Percentiles rank a stretch among this genome's conserved stretches.
phyloP scores from a whole-genome alignment of 495 filamentous ascomycete genomes.

The Aspergillus nidulans region DNA sequence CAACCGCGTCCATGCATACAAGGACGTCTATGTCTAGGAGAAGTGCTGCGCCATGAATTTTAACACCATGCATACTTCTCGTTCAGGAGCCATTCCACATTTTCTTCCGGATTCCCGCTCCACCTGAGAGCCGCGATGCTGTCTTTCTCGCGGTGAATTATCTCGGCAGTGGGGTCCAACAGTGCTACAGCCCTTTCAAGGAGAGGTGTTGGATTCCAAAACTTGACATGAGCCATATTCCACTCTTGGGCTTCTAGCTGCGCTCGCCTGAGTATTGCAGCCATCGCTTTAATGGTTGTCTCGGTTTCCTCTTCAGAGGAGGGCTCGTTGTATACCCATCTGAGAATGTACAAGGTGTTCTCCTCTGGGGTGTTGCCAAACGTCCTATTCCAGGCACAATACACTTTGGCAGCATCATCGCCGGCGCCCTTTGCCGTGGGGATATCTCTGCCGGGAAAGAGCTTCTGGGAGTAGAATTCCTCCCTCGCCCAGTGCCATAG shows the following conservation, averaged over 20 bases:
- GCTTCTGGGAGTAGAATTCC: slow-evolving; percentile 66
- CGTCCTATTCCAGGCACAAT: slow-evolving; percentile 77
- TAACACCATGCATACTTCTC: slow-evolving; percentile 96
- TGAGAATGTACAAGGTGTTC: slow-evolving; percentile 74
- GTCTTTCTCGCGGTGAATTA: slow-evolving; percentile 57
- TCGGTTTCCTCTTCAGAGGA: slow-evolving; percentile 35
- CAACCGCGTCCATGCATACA: not conserved
- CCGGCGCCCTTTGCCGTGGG: slow-evolving; percentile 69
- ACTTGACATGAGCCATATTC: slow-evolving; percentile 54
- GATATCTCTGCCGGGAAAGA: slow-evolving; percentile 30
- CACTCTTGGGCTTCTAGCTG: slow-evolving; percentile 54
- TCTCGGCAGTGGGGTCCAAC: slow-evolving; percentile 41
- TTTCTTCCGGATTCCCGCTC: slow-evolving; percentile 50
- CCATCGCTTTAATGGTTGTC: slow-evolving; percentile 39
- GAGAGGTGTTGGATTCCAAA: slow-evolving; percentile 61
- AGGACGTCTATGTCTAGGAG: slow-evolving; percentile 14
- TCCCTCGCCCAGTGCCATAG: slow-evolving; percentile 85
- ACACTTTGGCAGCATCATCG: slow-evolving; percentile 51
- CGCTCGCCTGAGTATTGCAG: slow-evolving; percentile 48
- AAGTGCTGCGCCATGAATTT: slow-evolving; percentile 15
- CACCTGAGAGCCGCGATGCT: slow-evolving; percentile 63
- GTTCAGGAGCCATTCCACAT: slow-evolving; percentile 80
- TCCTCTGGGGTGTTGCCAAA: slow-evolving; percentile 53
- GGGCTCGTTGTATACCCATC: slow-evolving; percentile 65
- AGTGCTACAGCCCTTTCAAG: slow-evolving; percentile 55